Evolutionary conservation across 176 grass and related monocot species (phyloP), one percentile per base, ranked within the genome.

Genomic region (Zoysia pacifica): DNA sequence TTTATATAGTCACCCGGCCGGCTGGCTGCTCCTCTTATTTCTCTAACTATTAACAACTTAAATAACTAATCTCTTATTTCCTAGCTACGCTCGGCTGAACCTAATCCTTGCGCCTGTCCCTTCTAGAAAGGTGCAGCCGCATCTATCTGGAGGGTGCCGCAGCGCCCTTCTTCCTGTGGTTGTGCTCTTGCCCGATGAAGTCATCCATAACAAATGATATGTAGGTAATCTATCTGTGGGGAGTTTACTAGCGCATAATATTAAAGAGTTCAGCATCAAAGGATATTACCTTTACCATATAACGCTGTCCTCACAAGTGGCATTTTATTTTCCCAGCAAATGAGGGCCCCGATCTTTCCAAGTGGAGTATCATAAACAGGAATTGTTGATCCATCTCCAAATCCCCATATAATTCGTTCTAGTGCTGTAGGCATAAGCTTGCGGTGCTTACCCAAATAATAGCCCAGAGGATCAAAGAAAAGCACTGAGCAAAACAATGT

Each of bases 321-420:
- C 92, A 99, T 99, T 68, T 77, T 93, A 81, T 99, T 99, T 78
- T 99, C 96, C 90, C 92, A 95, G 79, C 92, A 99, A 87, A 99
- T 99, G 39, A 99, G 83, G 7, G 90, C 92, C 51, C 96, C 96
- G 4, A 95, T 99, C 64, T 95, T 99, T 69, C 96, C 96, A 79
- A 99, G 62, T 28, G 92, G 84, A 52, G 96, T 95, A 62, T 99
- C 96, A 84, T 89, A 98, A 73, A 98, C 96, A 28, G 92, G 96
- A 77, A 92, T 90, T 13, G 94, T 97, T 2, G 92, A 98, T 53
- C 92, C 96, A 85, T 95, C 90, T 74, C 96, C 90, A 67, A 91
- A 98, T 62, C 96, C 92, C 96, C 92, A 98, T 83, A 98, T 93
- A 75, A 93, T 72, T 42, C 92, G 83, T 41, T 99, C 96, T 75